These are phyloP conservation scores for Komagataella populi DNA, from an alignment of 805 yeast genomes.

Conservation along the genomic window DNA sequence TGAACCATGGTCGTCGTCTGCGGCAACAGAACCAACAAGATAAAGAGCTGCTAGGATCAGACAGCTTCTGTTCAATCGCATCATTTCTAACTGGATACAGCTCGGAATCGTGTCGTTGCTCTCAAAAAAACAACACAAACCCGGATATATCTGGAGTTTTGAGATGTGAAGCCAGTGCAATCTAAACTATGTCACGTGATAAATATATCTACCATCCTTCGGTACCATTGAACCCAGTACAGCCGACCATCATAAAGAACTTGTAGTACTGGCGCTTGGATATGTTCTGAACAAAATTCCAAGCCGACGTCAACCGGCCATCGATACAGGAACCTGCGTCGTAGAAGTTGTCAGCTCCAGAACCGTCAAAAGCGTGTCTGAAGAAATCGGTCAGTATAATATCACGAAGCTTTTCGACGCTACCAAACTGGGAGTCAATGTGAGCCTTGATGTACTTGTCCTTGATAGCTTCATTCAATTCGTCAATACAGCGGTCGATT, in stretches of 20 bases:
- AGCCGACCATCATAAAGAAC: conserved; percentile 53
- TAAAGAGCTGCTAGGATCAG: neutral
- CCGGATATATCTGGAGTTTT: neutral
- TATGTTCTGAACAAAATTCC: conserved; percentile 71
- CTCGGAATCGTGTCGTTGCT: neutral
- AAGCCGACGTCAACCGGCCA: conserved; percentile 68
- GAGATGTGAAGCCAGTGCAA: neutral
- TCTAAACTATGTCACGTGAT: neutral
- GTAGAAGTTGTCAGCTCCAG: conserved; percentile 74
- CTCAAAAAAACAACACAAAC: neutral
- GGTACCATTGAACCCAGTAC: conserved; percentile 61
- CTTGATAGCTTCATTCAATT: conserved; percentile 36
- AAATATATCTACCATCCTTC: conserved; percentile 34
- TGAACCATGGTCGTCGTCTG: neutral
- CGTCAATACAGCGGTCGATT: conserved; percentile 41
- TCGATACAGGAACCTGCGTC: conserved; percentile 81
- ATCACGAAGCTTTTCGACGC: conserved; percentile 37
- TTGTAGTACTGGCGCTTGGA: conserved; percentile 50
- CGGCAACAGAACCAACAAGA: neutral
- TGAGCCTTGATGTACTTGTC: conserved; percentile 36
- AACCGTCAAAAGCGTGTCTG: conserved; percentile 56
- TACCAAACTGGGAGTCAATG: conserved; percentile 44
- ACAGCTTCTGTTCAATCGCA: neutral
- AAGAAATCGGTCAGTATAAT: conserved; percentile 36
- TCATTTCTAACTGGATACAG: neutral